These are phyloP conservation scores for Rachicladosporium sp. DNA, from an alignment of 2,329 filamentous ascomycete genomes.

Conservation along the genomic window DNA sequence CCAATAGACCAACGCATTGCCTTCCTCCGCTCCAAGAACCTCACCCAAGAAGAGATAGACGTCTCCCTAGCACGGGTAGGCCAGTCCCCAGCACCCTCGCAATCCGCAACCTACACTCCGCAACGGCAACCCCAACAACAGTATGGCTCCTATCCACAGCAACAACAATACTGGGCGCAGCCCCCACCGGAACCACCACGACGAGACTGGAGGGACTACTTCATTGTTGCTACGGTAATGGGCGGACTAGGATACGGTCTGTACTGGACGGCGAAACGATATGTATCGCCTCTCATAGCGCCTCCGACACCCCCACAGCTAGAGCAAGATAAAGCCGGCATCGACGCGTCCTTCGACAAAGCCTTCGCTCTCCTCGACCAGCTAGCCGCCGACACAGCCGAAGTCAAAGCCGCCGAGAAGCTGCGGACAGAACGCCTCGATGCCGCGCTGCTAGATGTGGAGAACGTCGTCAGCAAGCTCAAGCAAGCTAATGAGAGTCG, in stretches of 20 bases:
- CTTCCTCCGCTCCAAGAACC: constrained; percentile 91
- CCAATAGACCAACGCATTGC: constrained; percentile 87
- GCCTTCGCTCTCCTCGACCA: constrained; percentile 88
- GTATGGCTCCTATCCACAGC: constrained; percentile 27
- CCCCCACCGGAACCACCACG: constrained; percentile 52
- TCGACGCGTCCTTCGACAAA: constrained; percentile 87
- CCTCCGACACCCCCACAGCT: constrained; percentile 89
- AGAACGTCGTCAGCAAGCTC: constrained; percentile 67
- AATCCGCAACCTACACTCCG: constrained; percentile 33
- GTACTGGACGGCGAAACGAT: constrained; percentile 83
- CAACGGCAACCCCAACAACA: constrained; percentile 24
- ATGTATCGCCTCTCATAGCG: constrained; percentile 79
- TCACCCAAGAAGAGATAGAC: constrained; percentile 92
- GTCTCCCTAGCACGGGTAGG: constrained; percentile 65
- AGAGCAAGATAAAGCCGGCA: constrained; percentile 82
- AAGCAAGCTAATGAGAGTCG: constrained; percentile 70
- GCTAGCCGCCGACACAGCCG: constrained; percentile 76
- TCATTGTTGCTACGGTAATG: constrained; percentile 96
- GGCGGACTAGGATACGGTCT: constrained; percentile 80
- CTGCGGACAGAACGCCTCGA: constrained; percentile 75
- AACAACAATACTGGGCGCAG: constrained; percentile 39
- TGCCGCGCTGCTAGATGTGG: constrained; percentile 67
- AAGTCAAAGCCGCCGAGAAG: constrained; percentile 76
- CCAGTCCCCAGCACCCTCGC: constrained; percentile 40
- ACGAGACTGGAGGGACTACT: constrained; percentile 96